Percentiles rank a stretch among this genome's conserved stretches.
Evolutionary conservation across 2,329 filamentous ascomycete genomes (phyloP).

Genomic region (Beauveria brongniartii): DNA sequence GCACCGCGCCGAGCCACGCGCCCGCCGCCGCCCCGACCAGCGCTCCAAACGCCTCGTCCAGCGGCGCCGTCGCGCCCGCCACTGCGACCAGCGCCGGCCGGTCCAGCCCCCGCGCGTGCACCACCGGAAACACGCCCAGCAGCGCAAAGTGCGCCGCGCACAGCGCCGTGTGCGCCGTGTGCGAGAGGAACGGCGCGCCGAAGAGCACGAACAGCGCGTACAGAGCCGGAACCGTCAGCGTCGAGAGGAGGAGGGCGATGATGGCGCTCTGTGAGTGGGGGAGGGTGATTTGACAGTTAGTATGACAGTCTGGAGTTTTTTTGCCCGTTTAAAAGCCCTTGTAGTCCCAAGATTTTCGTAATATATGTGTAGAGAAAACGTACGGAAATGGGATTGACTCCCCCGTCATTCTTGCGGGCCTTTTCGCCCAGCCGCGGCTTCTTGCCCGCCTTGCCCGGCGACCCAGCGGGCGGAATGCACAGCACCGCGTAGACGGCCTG

Average conservation of each 20-base stretch:
- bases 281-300: too few relatives aligned
- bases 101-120: slow-evolving; percentile 81
- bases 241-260: slow-evolving; percentile 50
- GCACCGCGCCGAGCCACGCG: slow-evolving; percentile 88
- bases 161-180: slow-evolving; percentile 69
- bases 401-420: slow-evolving; percentile 39
- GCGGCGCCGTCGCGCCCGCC: slow-evolving; percentile 56
- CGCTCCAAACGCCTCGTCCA: slow-evolving; percentile 80
- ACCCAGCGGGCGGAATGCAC: slow-evolving; percentile 55
- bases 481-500: slow-evolving; percentile 56
- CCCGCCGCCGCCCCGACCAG: slow-evolving; percentile 71
- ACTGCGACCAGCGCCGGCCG: slow-evolving; percentile 61
- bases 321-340: too few relatives aligned
- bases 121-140: slow-evolving; percentile 67
- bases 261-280: slow-evolving; percentile 30
- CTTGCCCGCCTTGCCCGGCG: slow-evolving; percentile 30
- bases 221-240: slow-evolving; percentile 58
- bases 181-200: slow-evolving; percentile 81
- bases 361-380: slow-evolving; percentile 16
- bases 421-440: slow-evolving; percentile 47
- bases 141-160: slow-evolving; percentile 75
- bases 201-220: slow-evolving; percentile 71
- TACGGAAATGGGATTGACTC: slow-evolving; percentile 40
- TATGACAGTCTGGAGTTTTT: too few relatives aligned
- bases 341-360: too few relatives aligned